Base-by-base conservation (phyloP, 2,329 filamentous ascomycete species). In the Sporothrix brunneoviolacea region DNA sequence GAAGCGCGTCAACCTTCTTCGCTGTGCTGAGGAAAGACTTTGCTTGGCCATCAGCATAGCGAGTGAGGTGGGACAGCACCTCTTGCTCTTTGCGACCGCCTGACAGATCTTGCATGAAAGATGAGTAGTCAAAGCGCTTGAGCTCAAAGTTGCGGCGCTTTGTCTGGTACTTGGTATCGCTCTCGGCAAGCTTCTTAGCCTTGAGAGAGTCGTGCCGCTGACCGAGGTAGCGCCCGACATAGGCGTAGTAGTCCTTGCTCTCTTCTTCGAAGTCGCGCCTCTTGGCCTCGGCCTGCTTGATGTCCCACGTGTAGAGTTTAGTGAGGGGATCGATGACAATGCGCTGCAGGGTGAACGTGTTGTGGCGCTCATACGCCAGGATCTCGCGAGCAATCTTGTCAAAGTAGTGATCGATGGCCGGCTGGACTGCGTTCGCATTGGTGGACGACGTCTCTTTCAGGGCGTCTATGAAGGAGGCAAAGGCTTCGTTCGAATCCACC, bases 81-180 rank as follows among this genome's bases (percentile, higher is more conserved):
- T 98, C 93, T 63, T 97, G 93, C 61, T 98, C 93, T 65, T 97
- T 98, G 55, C 93, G 84, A n/a, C 93, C 93, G 27, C 93, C 93
- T 56, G 97, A 93, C n/a, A 98, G 76, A 71, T 98, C 93, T 62
- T 97, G 91, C 88, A 98, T 95, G 64, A 97, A 98, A 13, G 89
- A 95, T 3, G 91, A 97, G 66, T 98, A 98, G 67, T 98, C 94
- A 62, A 98, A 98, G 9, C 94, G 84, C 71, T 95, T 96, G 51
- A 98, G 77, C 71, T 98, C 93, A 62, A 98, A 98, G 59, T 90
- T 95, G 39, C 88, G 84, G 58, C 91, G 82, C 71, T 97, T 97
- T 40, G 79, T 83, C 65, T 97, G 91, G 64, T 97, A 98, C 64
- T 98, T 98, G 28, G 88, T 86, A 66, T 98, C 93, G 60, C 90